Conservation (phyloP, 1,139 yeast genomes). For the Hemisphaericaspora lyxosophila region DNA sequence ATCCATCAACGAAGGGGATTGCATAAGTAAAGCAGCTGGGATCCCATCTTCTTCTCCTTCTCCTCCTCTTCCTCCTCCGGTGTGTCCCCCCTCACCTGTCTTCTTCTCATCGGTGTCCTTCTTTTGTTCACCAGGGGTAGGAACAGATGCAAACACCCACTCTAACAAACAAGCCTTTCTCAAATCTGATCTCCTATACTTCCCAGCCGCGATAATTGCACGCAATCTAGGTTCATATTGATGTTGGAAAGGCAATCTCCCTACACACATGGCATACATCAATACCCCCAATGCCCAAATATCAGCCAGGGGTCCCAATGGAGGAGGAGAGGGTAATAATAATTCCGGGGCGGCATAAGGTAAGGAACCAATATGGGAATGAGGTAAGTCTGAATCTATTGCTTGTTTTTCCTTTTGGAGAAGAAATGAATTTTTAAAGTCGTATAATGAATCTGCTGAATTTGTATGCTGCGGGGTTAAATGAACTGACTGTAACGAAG, state of each 20-base stretch:
- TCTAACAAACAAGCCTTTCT: slow-evolving; percentile 30
- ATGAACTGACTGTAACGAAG: slow-evolving; percentile 36
- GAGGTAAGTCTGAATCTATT: slow-evolving; percentile 49
- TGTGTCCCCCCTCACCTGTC: slow-evolving; percentile 7
- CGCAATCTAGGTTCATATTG: slow-evolving; percentile 76
- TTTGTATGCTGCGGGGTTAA: slow-evolving; percentile 25
- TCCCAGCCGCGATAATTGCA: slow-evolving; percentile 69
- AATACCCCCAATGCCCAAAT: slow-evolving; percentile 90
- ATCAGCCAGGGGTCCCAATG: slow-evolving; percentile 74
- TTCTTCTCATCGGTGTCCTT: background rate
- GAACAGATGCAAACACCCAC: slow-evolving; percentile 21
- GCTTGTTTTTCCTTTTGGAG: slow-evolving; percentile 12
- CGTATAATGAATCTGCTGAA: slow-evolving; percentile 10
- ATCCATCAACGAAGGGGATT: slow-evolving; percentile 22
- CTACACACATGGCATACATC: slow-evolving; percentile 68
- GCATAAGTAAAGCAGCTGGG: slow-evolving; percentile 15
- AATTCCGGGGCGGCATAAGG: slow-evolving; percentile 94
- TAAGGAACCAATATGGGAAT: slow-evolving; percentile 77
- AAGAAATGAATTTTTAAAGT: slow-evolving; percentile 7
- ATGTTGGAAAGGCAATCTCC: slow-evolving; percentile 80
- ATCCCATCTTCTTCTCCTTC: slow-evolving; percentile 6
- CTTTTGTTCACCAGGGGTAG: slow-evolving; percentile 15
- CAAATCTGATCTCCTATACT: slow-evolving; percentile 51
- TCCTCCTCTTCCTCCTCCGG: slow-evolving; percentile 5
- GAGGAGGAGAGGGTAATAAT: slow-evolving; percentile 63